Base-by-base conservation (phyloP, 2,329 filamentous ascomycete genomes). In the Gliomastix tumulicola region DNA sequence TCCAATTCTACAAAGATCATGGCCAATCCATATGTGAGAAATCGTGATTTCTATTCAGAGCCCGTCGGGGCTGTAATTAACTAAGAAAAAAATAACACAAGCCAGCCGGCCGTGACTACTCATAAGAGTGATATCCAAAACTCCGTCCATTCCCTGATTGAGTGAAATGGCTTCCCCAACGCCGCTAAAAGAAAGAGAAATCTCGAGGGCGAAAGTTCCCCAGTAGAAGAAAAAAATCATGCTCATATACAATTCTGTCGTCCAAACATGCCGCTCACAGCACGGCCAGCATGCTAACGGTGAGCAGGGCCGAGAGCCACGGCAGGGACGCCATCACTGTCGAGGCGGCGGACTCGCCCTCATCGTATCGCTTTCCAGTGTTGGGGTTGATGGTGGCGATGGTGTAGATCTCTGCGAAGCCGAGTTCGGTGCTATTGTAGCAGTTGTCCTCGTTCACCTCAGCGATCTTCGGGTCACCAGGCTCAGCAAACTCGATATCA, bases 401-500 rank as follows among this genome's bases (percentile, higher is more conserved):
- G 41, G 82, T 79, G 68, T 88, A 96, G 45, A 95, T 68, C 45
- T 82, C 71, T 37, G 84, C 74, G 66, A 92, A 89, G 44, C 75
- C 74, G 48, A 95, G 79, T 38, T 86, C 69, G 32, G 75, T 79
- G 41, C 82, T 86, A 67, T 97, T 97, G 70, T 83, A 88, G 71
- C 90, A 97, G 63, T 95, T 96, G 12, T 77, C 72, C 41, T 71
- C 67, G 55, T 84, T 94, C 46, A 96, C 85, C 47, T 82, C 68
- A 38, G 67, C 68, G 34, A 94, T 79, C 32, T 63, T 65, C 27
- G 61, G 44, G 54, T 94, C 83, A 50, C 78, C 66, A 18, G 85
- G 84, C 2, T 88, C 84, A 33, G 82, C 86, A 49, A 97, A 94
- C 32, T 84, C 90, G 51, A 97, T 94, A 55, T 97, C 90, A 48